Evolutionary conservation across 352 stramenopile genomes (phyloP).

Genomic region (Plasmopara halstedii): DNA sequence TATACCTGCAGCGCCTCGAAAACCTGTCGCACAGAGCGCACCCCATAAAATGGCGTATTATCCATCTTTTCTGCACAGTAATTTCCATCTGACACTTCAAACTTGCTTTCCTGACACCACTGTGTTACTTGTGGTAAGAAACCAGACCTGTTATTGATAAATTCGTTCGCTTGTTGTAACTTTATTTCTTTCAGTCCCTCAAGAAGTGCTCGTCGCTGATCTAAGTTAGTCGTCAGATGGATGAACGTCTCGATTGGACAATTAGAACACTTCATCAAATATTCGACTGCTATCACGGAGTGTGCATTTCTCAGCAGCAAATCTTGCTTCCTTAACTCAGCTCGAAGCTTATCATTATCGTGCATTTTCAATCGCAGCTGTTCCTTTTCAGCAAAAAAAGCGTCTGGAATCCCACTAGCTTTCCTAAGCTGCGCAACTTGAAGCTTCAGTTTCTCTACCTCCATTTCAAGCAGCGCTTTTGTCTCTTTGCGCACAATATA

Average conservation of each 20-base stretch:
- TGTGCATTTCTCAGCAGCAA: constrained; percentile 31
- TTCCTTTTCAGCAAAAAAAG: constrained; percentile 24
- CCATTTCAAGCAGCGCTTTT: constrained; percentile 32
- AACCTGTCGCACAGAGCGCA: constrained; percentile 31
- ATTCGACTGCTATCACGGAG: constrained; percentile 30
- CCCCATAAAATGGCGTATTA: constrained; percentile 37
- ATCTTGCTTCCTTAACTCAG: constrained; percentile 36
- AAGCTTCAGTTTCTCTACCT: constrained; percentile 25
- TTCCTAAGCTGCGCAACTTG: constrained; percentile 22
- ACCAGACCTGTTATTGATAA: constrained; percentile 24
- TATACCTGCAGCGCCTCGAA: constrained; percentile 52
- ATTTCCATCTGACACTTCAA: constrained; percentile 34
- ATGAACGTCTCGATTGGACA: constrained; percentile 37
- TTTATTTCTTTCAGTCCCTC: constrained; percentile 26
- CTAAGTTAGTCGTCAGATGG: constrained; percentile 26
- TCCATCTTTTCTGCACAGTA: constrained; percentile 54
- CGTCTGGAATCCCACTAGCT: constrained; percentile 25
- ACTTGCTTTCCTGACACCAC: constrained; percentile 38
- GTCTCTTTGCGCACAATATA: constrained; percentile 39
- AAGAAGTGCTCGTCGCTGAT: constrained; percentile 21
- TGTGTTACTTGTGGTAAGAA: constrained; percentile 15
- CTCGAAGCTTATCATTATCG: constrained; percentile 27
- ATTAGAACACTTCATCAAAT: constrained; percentile 23
- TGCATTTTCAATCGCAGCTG: constrained; percentile 13
- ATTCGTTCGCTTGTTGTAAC: constrained; percentile 20